Evolutionary conservation across 441 rosid genomes (phyloP), one percentile per base, ranked within the genome.

Genomic region (Eruca vesicaria): DNA sequence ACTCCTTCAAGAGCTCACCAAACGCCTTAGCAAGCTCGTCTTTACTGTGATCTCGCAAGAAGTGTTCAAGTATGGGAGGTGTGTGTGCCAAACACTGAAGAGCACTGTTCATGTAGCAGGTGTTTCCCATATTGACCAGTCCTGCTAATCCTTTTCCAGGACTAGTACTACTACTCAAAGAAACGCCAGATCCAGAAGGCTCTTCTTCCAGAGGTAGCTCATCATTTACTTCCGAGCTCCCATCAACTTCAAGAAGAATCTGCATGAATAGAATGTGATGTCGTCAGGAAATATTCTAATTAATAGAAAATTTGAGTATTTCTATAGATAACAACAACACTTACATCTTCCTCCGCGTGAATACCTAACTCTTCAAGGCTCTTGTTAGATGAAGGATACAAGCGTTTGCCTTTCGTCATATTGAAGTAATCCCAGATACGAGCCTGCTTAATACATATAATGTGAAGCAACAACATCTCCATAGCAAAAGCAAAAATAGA

Each of bases 291-390:
- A n/a, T n/a, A n/a, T n/a, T n/a, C n/a, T n/a, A n/a, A n/a, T n/a
- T n/a, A n/a, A n/a, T n/a, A n/a, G n/a, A n/a, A n/a, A n/a, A n/a
- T n/a, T n/a, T n/a, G n/a, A n/a, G n/a, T n/a, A n/a, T n/a, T n/a
- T n/a, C n/a, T n/a, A n/a, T n/a, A n/a, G n/a, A n/a, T n/a, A n/a
- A n/a, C n/a, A n/a, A n/a, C n/a, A n/a, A n/a, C 79, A 73, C 84
- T 64, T 65, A 85, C 99, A 84, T 92, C 81, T 83, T 90, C 96
- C 87, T 94, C 97, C 93, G 90, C 88, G 74, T 86, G 89, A 85
- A 94, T 84, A 66, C 84, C 64, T 16, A 86, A 81, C 58, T 86
- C 93, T 66, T 92, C 97, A 71, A 94, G 74, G 56, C 81, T 86
- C 72, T 75, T 77, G 66, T 77, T 57, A 66, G 73, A 64, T 26